Conservation (phyloP, 805 yeast species). For the Barnettozyma pratensis region DNA sequence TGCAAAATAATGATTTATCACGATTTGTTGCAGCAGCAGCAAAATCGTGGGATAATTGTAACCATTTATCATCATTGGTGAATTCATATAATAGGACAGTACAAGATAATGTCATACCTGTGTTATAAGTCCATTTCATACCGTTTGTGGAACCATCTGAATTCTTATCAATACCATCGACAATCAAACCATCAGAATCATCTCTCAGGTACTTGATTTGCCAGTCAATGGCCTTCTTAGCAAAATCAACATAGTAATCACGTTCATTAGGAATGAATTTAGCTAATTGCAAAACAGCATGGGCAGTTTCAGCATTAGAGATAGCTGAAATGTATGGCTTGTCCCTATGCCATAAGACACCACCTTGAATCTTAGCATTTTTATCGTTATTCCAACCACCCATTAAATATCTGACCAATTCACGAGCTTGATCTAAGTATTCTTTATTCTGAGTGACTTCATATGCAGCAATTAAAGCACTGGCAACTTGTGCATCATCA, state of each 20-base stretch:
- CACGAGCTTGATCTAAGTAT: slow-evolving; percentile 51
- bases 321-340: slow-evolving; percentile 59
- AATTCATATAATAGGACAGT: slow-evolving; percentile 42
- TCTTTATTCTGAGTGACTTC: slow-evolving; percentile 57
- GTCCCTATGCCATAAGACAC: slow-evolving; percentile 61
- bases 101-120: slow-evolving; percentile 59
- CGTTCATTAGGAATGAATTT: slow-evolving; percentile 45
- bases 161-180: slow-evolving; percentile 51
- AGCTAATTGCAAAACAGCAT: slow-evolving; percentile 54
- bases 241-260: slow-evolving; percentile 47
- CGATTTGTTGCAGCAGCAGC: slow-evolving; percentile 58
- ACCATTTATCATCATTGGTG: slow-evolving; percentile 50
- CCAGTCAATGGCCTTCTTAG: slow-evolving; percentile 57
- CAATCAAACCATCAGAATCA: slow-evolving; percentile 46
- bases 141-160: slow-evolving; percentile 38
- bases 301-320: slow-evolving; percentile 63
- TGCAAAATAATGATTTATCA: slow-evolving; percentile 52
- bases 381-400: slow-evolving; percentile 49
- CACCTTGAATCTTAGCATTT: slow-evolving; percentile 38
- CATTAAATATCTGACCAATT: slow-evolving; percentile 55
- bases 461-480: slow-evolving; percentile 59
- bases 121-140: slow-evolving; percentile 62
- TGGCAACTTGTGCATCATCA: slow-evolving; percentile 71
- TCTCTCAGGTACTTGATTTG: slow-evolving; percentile 47
- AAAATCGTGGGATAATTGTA: slow-evolving; percentile 23